These are phyloP conservation scores for Yamagishiella unicocca DNA, from an alignment of 139 green algal species.

Conservation along the genomic window DNA sequence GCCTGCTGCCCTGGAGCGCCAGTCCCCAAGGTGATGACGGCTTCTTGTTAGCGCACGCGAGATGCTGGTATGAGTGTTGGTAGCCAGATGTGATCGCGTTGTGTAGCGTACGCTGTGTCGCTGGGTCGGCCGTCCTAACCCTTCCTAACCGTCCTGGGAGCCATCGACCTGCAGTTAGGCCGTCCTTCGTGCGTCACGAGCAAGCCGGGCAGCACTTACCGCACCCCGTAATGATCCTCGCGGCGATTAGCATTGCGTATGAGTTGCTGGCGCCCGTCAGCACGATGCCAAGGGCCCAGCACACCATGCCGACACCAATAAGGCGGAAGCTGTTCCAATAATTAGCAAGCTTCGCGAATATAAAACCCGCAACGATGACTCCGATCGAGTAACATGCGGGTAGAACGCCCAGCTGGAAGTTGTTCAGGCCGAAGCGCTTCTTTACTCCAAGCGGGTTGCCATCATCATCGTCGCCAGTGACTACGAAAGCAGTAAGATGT, in stretches of 20 bases:
- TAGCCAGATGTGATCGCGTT: background rate
- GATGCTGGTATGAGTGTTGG: background rate
- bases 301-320: slow-evolving; percentile 62
- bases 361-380: slow-evolving; percentile 59
- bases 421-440: background rate
- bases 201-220: slow-evolving; percentile 66
- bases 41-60: background rate
- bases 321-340: slow-evolving; percentile 59
- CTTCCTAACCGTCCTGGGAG: background rate
- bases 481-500: background rate
- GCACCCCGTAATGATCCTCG: slow-evolving; percentile 50
- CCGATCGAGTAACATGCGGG: slow-evolving; percentile 67
- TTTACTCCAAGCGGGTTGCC: slow-evolving; percentile 3
- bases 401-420: slow-evolving; percentile 42
- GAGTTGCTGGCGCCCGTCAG: slow-evolving; percentile 47
- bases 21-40: background rate
- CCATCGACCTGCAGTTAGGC: background rate
- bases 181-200: background rate
- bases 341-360: slow-evolving; percentile 61
- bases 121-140: background rate
- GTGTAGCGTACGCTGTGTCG: background rate
- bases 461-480: background rate
- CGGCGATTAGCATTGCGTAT: slow-evolving; percentile 34
- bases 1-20: background rate
- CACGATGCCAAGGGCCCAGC: slow-evolving; percentile 60